Evolutionary conservation across 495 filamentous ascomycete genomes (phyloP).

Genomic region (Patellaria atrata): DNA sequence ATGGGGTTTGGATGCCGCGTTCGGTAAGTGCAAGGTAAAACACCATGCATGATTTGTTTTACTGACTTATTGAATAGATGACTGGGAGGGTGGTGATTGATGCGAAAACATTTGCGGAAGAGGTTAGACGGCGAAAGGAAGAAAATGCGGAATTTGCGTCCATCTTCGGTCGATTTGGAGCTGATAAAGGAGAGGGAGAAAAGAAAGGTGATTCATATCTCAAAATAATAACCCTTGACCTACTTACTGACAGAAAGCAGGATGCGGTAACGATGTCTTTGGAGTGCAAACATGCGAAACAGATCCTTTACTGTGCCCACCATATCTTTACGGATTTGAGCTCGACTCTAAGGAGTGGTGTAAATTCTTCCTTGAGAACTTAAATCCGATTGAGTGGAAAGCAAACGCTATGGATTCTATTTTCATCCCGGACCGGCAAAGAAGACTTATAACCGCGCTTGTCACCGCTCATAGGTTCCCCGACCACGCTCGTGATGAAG

Average conservation of each 20-base stretch:
- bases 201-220: not conserved
- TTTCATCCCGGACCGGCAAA: constrained; percentile 9
- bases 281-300: not conserved
- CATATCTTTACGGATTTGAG: constrained; percentile 25
- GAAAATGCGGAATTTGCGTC: constrained; percentile 21
- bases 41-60: not conserved
- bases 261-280: not conserved
- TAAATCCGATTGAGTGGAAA: constrained; percentile 12
- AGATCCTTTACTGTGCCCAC: constrained; percentile 31
- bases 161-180: constrained; percentile 2
- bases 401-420: constrained; percentile 10
- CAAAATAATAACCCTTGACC: constrained; percentile 3
- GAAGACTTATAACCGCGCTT: constrained; percentile 9
- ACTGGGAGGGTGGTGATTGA: constrained; percentile 27
- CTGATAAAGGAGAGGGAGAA: not conserved
- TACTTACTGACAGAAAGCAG: constrained; percentile 13
- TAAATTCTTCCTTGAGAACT: constrained; percentile 11
- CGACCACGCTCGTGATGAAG: constrained; percentile 13
- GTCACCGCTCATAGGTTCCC: constrained; percentile 11
- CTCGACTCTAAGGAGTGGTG: constrained; percentile 17
- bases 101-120: constrained; percentile 27
- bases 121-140: constrained; percentile 10
- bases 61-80: constrained; percentile 3
- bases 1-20: constrained; percentile 18
- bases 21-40: constrained; percentile 8